Conservation (phyloP, 192 early-diverging fungal species). For the Umbelopsis ramanniana region DNA sequence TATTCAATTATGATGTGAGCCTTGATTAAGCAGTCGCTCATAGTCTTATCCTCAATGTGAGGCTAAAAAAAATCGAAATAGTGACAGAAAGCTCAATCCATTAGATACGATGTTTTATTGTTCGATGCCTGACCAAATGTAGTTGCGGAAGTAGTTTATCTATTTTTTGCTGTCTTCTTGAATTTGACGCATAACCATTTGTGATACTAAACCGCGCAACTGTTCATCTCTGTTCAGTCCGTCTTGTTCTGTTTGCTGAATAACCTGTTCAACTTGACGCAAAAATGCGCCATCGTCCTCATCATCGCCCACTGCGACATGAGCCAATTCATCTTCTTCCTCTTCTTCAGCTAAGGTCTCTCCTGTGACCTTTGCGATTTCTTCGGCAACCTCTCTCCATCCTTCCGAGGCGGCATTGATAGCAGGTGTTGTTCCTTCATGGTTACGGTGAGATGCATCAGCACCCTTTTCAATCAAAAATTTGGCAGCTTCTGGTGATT, state of each 20-base stretch:
- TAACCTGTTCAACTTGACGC: slow-evolving; percentile 61
- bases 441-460: slow-evolving; percentile 62
- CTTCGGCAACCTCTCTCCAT: slow-evolving; percentile 66
- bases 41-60: too few species aligned
- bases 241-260: slow-evolving; percentile 58
- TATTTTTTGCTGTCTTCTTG: slow-evolving; percentile 5
- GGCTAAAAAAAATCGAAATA: too few species aligned
- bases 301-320: slow-evolving; percentile 20
- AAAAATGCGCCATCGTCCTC: slow-evolving; percentile 45
- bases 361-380: slow-evolving; percentile 55
- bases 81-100: too few species aligned
- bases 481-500: slow-evolving; percentile 69
- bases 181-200: slow-evolving; percentile 34
- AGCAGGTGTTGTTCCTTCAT: slow-evolving; percentile 61
- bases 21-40: too few species aligned
- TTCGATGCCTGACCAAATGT: too few species aligned
- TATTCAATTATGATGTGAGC: too few species aligned
- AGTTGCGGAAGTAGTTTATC: too few species aligned
- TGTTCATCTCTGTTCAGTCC: slow-evolving; percentile 60
- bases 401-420: slow-evolving; percentile 66
- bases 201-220: slow-evolving; percentile 60
- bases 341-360: slow-evolving; percentile 52
- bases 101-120: too few species aligned
- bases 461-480: slow-evolving; percentile 74
- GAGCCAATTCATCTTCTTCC: slow-evolving; percentile 26